Percentiles rank a stretch among this genome's conserved stretches.
Conservation (phyloP, 192 early-diverging fungal species). For the Paraglomus brasilianum region DNA sequence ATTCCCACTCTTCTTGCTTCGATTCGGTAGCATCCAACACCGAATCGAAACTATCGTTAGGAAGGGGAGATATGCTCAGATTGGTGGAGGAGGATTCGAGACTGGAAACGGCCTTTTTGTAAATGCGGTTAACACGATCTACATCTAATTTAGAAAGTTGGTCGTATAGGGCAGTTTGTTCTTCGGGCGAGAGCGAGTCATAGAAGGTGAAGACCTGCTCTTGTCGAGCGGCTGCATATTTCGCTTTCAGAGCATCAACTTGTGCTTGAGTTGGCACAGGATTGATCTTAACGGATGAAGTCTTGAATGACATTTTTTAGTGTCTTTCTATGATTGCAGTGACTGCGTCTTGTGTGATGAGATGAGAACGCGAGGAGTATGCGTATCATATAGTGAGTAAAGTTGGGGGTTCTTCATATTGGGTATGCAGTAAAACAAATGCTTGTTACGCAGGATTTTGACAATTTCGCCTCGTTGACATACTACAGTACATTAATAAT, state of each 20-base stretch:
- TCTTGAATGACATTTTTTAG: too few species aligned
- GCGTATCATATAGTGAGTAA: too few species aligned
- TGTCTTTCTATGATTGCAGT: too few species aligned
- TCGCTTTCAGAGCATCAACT: conserved; percentile 51
- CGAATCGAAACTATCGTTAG: conserved; percentile 64
- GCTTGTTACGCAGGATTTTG: too few species aligned
- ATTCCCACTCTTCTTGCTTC: conserved; percentile 66
- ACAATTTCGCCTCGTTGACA: too few species aligned
- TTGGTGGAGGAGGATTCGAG: conserved; percentile 35
- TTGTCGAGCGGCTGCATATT: conserved; percentile 74
- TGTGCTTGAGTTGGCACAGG: conserved; percentile 35
- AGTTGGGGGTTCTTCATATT: too few species aligned
- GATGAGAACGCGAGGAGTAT: too few species aligned
- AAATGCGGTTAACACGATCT: conserved; percentile 79
- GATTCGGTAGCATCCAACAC: conserved; percentile 51
- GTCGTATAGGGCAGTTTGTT: conserved; percentile 57
- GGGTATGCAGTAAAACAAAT: too few species aligned
- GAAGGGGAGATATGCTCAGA: conserved; percentile 68
- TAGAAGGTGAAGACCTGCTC: conserved; percentile 86
- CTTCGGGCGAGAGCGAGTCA: conserved; percentile 59
- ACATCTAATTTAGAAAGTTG: conserved; percentile 78
- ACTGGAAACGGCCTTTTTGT: conserved; percentile 66
- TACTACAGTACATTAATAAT: too few species aligned
- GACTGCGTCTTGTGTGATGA: too few species aligned
- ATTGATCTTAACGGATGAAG: too few species aligned